phyloP scores from a whole-genome alignment of 2,329 filamentous ascomycete genomes.

The Alternaria alternata region DNA sequence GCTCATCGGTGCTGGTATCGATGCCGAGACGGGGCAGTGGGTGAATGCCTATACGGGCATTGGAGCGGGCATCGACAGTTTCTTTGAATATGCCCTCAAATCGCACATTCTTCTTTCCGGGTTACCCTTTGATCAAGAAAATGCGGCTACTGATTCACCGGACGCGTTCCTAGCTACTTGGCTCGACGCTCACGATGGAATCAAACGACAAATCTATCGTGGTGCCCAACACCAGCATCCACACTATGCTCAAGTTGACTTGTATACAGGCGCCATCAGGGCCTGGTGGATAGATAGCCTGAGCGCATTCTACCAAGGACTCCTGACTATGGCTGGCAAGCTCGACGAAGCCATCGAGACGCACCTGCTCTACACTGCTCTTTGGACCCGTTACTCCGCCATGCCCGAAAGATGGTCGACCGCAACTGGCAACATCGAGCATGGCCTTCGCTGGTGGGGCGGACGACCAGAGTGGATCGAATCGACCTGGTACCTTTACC shows the following conservation, averaged over 20 bases:
- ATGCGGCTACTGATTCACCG: conserved; percentile 71
- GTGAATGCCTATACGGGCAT: conserved; percentile 90
- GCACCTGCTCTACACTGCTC: conserved; percentile 86
- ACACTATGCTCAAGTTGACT: conserved; percentile 90
- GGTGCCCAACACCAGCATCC: conserved; percentile 78
- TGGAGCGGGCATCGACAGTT: conserved; percentile 95
- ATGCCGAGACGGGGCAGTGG: conserved; percentile 91
- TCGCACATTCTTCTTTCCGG: conserved; percentile 90
- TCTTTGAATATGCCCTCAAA: conserved; percentile 98
- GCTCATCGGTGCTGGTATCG: conserved; percentile 88
- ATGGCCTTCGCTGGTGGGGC: conserved; percentile 91
- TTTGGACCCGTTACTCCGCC: conserved; percentile 95
- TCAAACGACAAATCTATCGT: conserved; percentile 91
- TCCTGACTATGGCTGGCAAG: conserved; percentile 85
- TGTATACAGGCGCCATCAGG: conserved; percentile 84
- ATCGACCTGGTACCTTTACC: conserved; percentile 95
- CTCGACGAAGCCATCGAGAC: conserved; percentile 90
- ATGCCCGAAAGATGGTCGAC: conserved; percentile 95
- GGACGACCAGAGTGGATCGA: conserved; percentile 96
- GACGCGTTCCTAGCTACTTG: conserved; percentile 83
- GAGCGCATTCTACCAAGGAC: conserved; percentile 91
- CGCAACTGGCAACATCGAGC: conserved; percentile 81
- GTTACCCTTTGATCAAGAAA: conserved; percentile 52
- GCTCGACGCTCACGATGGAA: conserved; percentile 84
- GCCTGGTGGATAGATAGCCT: conserved; percentile 97